Base-by-base conservation (phyloP, 2,329 filamentous ascomycete species). In the Aureobasidium lini region DNA sequence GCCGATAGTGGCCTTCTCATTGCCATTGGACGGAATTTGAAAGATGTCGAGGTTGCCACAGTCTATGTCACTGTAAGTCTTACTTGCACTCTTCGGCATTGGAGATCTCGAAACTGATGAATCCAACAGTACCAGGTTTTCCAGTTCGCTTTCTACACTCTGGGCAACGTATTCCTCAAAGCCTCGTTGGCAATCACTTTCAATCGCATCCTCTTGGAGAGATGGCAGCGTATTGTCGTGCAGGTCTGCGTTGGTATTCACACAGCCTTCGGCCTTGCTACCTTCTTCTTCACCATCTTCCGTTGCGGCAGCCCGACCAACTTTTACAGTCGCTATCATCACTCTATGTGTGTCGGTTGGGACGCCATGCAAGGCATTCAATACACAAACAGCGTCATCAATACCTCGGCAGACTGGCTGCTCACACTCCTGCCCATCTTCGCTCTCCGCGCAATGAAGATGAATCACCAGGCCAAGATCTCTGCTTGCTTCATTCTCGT, bases 111-210 rank as follows among this genome's bases (percentile, higher is more conserved):
- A 7, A 42, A 34, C 44, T 48, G 23, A 48, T 28, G 28, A 11
- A 5, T 15, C 10, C 4, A 4, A 36, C 28, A 70, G 67, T 65
- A 67, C 48, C 59, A 66, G 9, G 31, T 69, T n/a, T 62, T 72
- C 2, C 67, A 69, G 42, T 71, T 77, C 59, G 66, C 65, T 10
- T 67, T 72, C 1, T 78, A 78, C 62, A 63, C 75, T 31, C 57
- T 72, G 8, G 70, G 73, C 0, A 72, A 75, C 62, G 71, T 75
- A 59, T 62, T 72, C 13, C 64, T 77, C 60, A 79, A 79, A 62
- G 70, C 77, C 31, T 77, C 76, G 1, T 64, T 79, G 6, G 74
- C 70, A 8, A 65, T 77, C 32, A 77, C 77, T 66, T 77, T 77
- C 64, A 67, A 73, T 2, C 73, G 76, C 3, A 73, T 77, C 40